These are phyloP conservation scores for Aspergillus arachidicola DNA, from an alignment of 2,329 filamentous ascomycete genomes.

Conservation along the genomic window DNA sequence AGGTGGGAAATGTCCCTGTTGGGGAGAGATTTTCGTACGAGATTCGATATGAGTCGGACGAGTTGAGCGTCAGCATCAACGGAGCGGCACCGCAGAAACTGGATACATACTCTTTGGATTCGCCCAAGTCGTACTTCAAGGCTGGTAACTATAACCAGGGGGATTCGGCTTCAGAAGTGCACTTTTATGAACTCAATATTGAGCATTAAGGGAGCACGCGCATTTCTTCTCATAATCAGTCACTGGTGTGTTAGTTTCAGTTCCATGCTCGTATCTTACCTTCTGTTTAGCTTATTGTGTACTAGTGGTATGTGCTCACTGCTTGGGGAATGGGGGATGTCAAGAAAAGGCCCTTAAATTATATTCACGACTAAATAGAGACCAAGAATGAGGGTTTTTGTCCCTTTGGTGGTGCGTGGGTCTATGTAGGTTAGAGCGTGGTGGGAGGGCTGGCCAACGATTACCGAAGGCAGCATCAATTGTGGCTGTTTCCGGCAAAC, in stretches of 20 bases:
- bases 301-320: too few relatives aligned
- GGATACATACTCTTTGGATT: neutral
- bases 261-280: too few relatives aligned
- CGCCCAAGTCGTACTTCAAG: neutral
- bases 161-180: neutral
- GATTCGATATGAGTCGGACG: neutral
- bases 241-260: too few relatives aligned
- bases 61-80: neutral
- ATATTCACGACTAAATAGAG: too few relatives aligned
- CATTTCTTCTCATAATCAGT: too few relatives aligned
- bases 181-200: neutral
- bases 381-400: too few relatives aligned
- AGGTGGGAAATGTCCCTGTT: neutral
- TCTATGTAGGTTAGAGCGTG: neutral
- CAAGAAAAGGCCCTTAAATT: fast-evolving
- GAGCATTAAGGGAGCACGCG: neutral
- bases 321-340: too few relatives aligned
- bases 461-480: neutral
- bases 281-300: too few relatives aligned
- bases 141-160: neutral
- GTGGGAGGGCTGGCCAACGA: neutral
- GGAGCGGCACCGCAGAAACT: neutral
- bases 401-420: too few relatives aligned
- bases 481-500: neutral
- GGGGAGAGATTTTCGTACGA: neutral